Base-by-base conservation (phyloP, 73 alveolate species). In the Paramecium biaurelia region DNA sequence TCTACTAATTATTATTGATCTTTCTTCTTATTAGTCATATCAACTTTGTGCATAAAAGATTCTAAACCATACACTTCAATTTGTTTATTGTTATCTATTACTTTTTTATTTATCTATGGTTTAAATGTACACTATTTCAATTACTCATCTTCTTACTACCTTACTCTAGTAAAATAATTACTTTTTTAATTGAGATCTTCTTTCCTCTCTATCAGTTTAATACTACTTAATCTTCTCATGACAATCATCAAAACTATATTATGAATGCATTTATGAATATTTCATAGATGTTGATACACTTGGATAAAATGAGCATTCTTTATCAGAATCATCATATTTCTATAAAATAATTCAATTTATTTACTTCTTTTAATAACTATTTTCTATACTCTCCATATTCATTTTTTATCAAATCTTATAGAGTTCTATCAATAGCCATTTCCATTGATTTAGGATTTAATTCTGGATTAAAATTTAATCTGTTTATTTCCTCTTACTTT, bases 221-320 rank as follows among this genome's bases (percentile, higher is more conserved):
- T 74, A 74, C 8, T 74, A 32, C 15, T 74, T 74, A 14, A 74
- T 74, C 21, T 74, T 74, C 35, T 74, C 87, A 14, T 35, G 37
- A 34, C 87, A 74, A 74, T 74, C 87, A 35, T 74, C 87, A 20
- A 74, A 74, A 74, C 87, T 74, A 35, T 74, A 74, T 74, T 74
- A 26, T 2, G 87, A 74, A 74, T 74, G 87, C 57, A 74, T 74
- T 20, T 74, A 74, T 35, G 87, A 74, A 38, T 74, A 74, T 74
- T n/a, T 74, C 47, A 21, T 32, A 5, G 87, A 30, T n/a, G 87
- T 74, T 14, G 87, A 74, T 0, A 74, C 57, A 74, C 67, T 35
- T 32, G 87, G 87, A 37, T 74, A 74, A 15, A 74, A 74, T 15
- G 87, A 74, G 5, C 87, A 74, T n/a, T 74, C 59, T 37, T 74